Percentiles rank a stretch among this genome's conserved stretches.
Evolutionary conservation across 768 basidiomycete genomes (phyloP).

Genomic region (Guyanaporus albipodus): DNA sequence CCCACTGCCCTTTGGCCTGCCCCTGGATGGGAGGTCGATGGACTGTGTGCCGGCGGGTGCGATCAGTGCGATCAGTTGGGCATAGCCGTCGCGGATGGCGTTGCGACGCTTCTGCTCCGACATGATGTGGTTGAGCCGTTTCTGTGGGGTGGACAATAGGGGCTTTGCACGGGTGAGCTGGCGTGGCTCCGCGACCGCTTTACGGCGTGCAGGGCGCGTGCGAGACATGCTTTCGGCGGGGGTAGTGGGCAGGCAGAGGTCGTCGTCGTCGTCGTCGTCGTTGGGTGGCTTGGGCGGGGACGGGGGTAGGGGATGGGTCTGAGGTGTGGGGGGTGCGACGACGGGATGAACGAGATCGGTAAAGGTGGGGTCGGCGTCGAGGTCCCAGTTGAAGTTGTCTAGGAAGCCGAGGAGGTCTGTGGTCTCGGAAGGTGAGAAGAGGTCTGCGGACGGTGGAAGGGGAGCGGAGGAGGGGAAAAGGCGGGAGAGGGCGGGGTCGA

Average conservation of each 20-base stretch:
- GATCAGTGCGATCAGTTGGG: slow-evolving; percentile 77
- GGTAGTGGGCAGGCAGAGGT: slow-evolving; percentile 1
- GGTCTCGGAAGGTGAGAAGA: slow-evolving; percentile 76
- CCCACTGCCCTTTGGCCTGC: slow-evolving; percentile 77
- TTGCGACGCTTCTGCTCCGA: slow-evolving; percentile 93
- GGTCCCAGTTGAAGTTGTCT: slow-evolving; percentile 74
- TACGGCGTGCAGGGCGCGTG: slow-evolving; percentile 20
- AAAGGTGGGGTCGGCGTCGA: slow-evolving; percentile 38
- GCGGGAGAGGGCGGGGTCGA: slow-evolving; percentile 55
- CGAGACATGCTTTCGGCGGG: slow-evolving; percentile 13
- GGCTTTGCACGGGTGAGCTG: slow-evolving; percentile 48
- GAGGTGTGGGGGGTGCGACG: slow-evolving; percentile 1
- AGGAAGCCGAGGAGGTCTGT: slow-evolving; percentile 78
- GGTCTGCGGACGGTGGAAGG: slow-evolving; percentile 66
- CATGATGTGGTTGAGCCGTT: slow-evolving; percentile 90
- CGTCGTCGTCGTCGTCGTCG: slow-evolving; percentile 6
- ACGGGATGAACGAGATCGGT: slow-evolving; percentile 7
- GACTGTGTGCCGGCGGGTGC: slow-evolving; percentile 72
- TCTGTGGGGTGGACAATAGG: slow-evolving; percentile 78
- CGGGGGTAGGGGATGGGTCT: background rate
- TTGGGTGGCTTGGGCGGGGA: background rate
- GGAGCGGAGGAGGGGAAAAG: slow-evolving; percentile 58
- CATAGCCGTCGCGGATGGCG: slow-evolving; percentile 86
- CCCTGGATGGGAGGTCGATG: slow-evolving; percentile 71
- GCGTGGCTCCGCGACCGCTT: slow-evolving; percentile 20